Evolutionary conservation across 495 filamentous ascomycete species (phyloP).

Genomic region (Penicillium egyptiacum): DNA sequence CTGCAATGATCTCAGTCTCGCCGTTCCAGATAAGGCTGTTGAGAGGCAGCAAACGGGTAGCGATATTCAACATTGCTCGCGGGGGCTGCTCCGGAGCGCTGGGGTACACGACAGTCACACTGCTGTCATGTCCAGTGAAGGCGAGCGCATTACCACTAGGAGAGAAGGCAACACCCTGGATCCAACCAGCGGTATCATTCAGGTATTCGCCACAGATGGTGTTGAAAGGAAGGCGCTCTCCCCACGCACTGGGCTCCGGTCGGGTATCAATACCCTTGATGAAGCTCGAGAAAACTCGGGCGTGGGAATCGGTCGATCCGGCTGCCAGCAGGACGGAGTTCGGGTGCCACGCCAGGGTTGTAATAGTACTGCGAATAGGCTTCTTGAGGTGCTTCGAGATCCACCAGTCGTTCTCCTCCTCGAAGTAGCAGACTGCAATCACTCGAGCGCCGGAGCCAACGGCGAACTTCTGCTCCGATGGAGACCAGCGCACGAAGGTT

Average conservation of each 20-base stretch:
- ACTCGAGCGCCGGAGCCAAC: conserved; percentile 93
- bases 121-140: conserved; percentile 91
- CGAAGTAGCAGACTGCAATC: conserved; percentile 98
- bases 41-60: conserved; percentile 86
- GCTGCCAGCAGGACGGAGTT: conserved; percentile 94
- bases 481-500: conserved; percentile 96
- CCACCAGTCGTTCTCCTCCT: conserved; percentile 99
- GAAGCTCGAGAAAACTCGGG: conserved; percentile 90
- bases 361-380: conserved; percentile 94
- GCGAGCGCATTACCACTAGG: conserved; percentile 89
- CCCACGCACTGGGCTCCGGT: conserved; percentile 89
- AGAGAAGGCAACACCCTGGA: conserved; percentile 87
- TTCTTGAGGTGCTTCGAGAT: conserved; percentile 99
- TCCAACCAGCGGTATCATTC: conserved; percentile 95
- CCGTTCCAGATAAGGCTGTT: conserved; percentile 89
- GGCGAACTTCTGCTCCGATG: conserved; percentile 94
- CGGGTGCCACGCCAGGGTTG: conserved; percentile 91
- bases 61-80: conserved; percentile 80
- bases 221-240: conserved; percentile 92
- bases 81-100: conserved; percentile 89
- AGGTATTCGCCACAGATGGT: conserved; percentile 95
- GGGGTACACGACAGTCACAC: conserved; percentile 93
- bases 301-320: conserved; percentile 95
- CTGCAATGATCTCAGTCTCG: conserved; percentile 92
- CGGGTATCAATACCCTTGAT: conserved; percentile 90